phyloP scores from a whole-genome alignment of 2,329 filamentous ascomycete genomes.

The Myriosclerotinia scirpicola region DNA sequence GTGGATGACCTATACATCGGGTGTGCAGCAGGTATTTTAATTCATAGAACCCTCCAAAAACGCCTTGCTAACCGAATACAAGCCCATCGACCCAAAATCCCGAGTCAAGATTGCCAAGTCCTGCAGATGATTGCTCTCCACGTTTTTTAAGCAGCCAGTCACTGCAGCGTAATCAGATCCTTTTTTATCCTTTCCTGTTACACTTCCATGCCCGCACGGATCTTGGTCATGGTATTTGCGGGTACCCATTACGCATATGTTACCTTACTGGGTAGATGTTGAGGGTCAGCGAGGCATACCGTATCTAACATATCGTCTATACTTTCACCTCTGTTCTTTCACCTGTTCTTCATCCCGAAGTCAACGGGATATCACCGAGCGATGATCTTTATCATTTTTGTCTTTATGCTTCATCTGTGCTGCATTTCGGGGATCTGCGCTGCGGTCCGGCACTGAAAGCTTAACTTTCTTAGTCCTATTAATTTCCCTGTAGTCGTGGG shows the following conservation, averaged over 20 bases:
- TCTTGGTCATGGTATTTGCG: not conserved
- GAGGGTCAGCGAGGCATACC: conserved; percentile 7
- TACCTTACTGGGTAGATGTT: not conserved
- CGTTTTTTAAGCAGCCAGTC: conserved; percentile 4
- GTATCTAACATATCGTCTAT: conserved; percentile 1
- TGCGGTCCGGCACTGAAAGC: conserved; percentile 13
- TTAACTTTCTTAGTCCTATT: conserved; percentile 2
- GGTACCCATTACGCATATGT: not conserved
- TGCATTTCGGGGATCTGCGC: not conserved
- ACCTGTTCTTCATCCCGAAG: not conserved
- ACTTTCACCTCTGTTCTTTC: not conserved
- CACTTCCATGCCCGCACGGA: not conserved
- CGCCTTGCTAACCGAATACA: too few species aligned
- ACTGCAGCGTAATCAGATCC: not conserved
- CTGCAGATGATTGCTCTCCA: conserved; percentile 1
- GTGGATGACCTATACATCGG: not conserved
- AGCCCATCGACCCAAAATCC: too few species aligned
- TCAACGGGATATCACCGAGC: conserved; percentile 8
- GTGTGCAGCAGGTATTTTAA: not conserved
- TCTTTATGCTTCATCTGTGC: not conserved
- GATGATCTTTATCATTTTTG: not conserved
- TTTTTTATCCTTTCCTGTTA: not conserved
- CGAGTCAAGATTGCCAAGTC: conserved; percentile 8
- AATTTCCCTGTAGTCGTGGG: not conserved
- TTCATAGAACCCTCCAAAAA: not conserved